Base-by-base conservation (phyloP, 306 rosid genomes). In the Vicia villosa region DNA sequence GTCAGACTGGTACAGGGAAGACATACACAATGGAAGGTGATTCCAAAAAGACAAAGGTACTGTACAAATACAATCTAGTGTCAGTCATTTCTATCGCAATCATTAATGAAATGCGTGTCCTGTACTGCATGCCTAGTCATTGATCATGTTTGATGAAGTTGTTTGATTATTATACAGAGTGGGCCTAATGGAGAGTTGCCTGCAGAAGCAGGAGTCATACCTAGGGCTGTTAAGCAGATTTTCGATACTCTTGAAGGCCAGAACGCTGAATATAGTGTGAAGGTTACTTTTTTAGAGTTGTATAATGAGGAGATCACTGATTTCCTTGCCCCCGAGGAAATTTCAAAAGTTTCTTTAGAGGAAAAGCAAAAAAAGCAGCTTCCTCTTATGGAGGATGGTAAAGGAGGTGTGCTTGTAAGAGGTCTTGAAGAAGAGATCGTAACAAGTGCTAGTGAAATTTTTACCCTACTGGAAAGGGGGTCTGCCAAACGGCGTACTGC, bases 1-100 rank as follows among this genome's bases (percentile, higher is more conserved):
- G 98, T 40, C 98, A 93, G 81, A 93, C 98, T 37, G 98, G 98
- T 59, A 93, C 96, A 0, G 96, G 98, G 20, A 93, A 93, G 80
- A 93, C 98, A 0, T 90, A 86, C 75, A 93, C 98, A 0, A 93
- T 93, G 98, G 98, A 93, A 79, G 98, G 98, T 30, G 96, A 93
- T 66, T 88, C 90, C 80, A 93, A 93, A 80, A 88, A 85, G 82
- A 45, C 97, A 15, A 90, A 88, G 98, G 98, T 93, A n/a, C n/a
- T n/a, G n/a, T n/a, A n/a, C n/a, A n/a, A n/a, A n/a, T n/a, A 80
- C 22, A 5, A 40, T 74, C 45, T 63, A 19, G 36, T 58, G 45
- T 15, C 51, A 19, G 21, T 21, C 6, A 17, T n/a, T 63, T 40
- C 9, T 6, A n/a, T 61, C 28, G 12, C 13, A 40, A 14, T 14